A percentile compares a stretch with the other conserved stretches of the same genome.
These are phyloP conservation scores for Sporisorium reilianum DNA, from an alignment of 1,284 basidiomycete genomes.

Conservation along the genomic window DNA sequence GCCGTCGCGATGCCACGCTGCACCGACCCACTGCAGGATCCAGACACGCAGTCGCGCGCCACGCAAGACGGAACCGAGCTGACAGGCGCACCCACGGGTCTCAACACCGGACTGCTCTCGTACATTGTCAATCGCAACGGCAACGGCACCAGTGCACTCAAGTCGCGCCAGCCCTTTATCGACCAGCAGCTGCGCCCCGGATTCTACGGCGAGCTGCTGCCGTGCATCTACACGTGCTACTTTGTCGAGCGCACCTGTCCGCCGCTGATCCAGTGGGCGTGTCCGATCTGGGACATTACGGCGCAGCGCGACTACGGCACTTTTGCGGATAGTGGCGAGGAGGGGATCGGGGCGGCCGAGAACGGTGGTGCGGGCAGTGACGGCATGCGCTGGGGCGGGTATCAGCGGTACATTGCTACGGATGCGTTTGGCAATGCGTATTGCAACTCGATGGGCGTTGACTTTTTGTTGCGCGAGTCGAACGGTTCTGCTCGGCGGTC, in stretches of 20 bases:
- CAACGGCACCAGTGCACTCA: conserved; percentile 20
- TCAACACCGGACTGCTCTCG: conserved; percentile 58
- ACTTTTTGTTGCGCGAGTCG: conserved; percentile 53
- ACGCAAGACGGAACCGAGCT: conserved; percentile 54
- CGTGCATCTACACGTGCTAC: conserved; percentile 66
- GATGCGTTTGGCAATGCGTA: conserved; percentile 66
- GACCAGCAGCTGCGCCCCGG: conserved; percentile 55
- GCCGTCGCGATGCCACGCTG: conserved; percentile 70
- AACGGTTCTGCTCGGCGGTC: conserved; percentile 14
- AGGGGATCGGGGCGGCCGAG: conserved; percentile 57
- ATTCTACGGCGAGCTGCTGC: conserved; percentile 65
- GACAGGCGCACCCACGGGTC: conserved; percentile 52
- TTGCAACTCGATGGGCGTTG: conserved; percentile 66
- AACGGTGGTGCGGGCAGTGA: conserved; percentile 64
- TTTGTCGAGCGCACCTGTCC: conserved; percentile 64
- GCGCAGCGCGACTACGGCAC: conserved; percentile 67
- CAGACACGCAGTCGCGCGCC: conserved; percentile 49
- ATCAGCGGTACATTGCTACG: conserved; percentile 61
- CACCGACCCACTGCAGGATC: conserved; percentile 62
- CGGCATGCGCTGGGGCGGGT: conserved; percentile 62
- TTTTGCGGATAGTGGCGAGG: conserved; percentile 62
- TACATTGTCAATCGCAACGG: conserved; percentile 65
- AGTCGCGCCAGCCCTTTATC: conserved; percentile 61
- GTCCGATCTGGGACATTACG: conserved; percentile 65
- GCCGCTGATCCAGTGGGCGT: conserved; percentile 62